Evolutionary conservation across 1,284 basidiomycete species (phyloP).

Genomic region (Ceratobasidium sp.): DNA sequence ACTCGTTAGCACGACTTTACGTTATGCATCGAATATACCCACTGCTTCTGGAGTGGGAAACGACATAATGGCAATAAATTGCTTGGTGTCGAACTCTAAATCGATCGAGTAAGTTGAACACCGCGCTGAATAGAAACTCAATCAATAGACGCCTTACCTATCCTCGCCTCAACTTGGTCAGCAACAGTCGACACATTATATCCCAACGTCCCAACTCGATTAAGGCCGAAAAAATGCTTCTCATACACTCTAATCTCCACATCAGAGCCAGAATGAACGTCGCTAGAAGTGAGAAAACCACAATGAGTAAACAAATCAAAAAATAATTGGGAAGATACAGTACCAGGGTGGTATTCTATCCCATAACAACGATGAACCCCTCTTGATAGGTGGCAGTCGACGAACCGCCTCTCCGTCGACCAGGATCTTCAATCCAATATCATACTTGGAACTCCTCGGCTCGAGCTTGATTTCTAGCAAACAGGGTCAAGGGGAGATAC

Average conservation of each 20-base stretch:
- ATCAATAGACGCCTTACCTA: not conserved
- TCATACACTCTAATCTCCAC: not conserved
- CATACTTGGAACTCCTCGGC: too few relatives aligned
- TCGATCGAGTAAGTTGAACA: too few relatives aligned
- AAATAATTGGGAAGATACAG: not conserved
- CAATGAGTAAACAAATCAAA: too few relatives aligned
- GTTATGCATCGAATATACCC: too few relatives aligned
- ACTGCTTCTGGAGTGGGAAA: too few relatives aligned
- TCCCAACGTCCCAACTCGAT: not conserved
- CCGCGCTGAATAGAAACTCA: constrained; percentile 1
- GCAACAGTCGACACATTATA: not conserved
- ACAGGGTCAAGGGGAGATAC: too few relatives aligned
- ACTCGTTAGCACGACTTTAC: too few relatives aligned
- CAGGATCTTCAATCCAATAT: too few relatives aligned
- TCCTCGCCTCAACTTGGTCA: not conserved
- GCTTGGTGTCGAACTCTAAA: not conserved
- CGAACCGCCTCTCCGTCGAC: too few relatives aligned
- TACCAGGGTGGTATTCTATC: not conserved
- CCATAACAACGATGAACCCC: not conserved
- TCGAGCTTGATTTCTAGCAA: too few relatives aligned
- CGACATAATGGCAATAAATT: not conserved
- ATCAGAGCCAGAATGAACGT: not conserved
- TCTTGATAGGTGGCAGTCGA: too few relatives aligned
- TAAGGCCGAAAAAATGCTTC: not conserved
- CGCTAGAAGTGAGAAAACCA: too few relatives aligned